Evolutionary conservation across 2,329 filamentous ascomycete species (phyloP).

Genomic region (Coleophoma eucalyptorum): DNA sequence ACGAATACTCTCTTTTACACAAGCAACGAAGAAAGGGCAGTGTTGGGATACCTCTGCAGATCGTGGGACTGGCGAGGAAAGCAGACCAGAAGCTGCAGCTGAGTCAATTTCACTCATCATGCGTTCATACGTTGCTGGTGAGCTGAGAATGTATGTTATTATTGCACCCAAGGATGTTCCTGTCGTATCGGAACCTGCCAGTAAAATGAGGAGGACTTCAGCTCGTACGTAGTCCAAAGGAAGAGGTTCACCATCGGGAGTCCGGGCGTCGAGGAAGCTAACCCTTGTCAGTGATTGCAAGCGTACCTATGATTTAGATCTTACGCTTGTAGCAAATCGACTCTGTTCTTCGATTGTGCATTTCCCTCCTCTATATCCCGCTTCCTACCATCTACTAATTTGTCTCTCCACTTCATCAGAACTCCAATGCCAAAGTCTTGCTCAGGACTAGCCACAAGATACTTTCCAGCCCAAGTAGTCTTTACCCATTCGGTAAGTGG

Average conservation of each 20-base stretch:
- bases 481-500: constrained; percentile 53
- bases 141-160: constrained; percentile 36
- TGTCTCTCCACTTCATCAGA: constrained; percentile 54
- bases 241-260: constrained; percentile 21
- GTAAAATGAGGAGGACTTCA: constrained; percentile 25
- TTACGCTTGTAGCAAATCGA: constrained; percentile 51
- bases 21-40: constrained; percentile 44
- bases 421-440: constrained; percentile 50
- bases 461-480: constrained; percentile 45
- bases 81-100: constrained; percentile 27
- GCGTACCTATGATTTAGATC: neutral
- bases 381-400: constrained; percentile 43
- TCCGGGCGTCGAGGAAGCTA: constrained; percentile 31
- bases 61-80: constrained; percentile 31
- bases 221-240: constrained; percentile 14
- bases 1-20: constrained; percentile 46
- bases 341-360: constrained; percentile 33
- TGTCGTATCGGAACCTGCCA: constrained; percentile 49
- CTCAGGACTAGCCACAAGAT: constrained; percentile 48
- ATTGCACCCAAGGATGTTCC: constrained; percentile 46
- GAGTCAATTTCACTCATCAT: constrained; percentile 43
- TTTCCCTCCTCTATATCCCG: constrained; percentile 39
- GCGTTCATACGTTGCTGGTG: constrained; percentile 36
- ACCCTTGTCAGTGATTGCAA: neutral
- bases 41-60: constrained; percentile 37